Evolutionary conservation across 2,329 filamentous ascomycete genomes (phyloP).

Genomic region (Trichoderma lentiforme): DNA sequence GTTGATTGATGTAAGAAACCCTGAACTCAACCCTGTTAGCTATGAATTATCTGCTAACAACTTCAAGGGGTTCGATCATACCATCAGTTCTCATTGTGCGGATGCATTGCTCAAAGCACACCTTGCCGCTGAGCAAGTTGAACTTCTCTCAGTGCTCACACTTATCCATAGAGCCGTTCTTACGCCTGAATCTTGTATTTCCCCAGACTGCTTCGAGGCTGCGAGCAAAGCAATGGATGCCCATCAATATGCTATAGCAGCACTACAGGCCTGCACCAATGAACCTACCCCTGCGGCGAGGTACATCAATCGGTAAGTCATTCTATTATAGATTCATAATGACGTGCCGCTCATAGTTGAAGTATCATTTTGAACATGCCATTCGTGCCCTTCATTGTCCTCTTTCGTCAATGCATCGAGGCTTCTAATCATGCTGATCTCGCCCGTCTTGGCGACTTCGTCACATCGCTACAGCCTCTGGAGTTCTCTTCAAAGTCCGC

Average conservation of each 20-base stretch:
- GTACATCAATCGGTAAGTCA: neutral
- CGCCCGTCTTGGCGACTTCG: neutral
- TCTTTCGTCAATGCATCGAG: neutral
- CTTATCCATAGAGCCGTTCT: neutral
- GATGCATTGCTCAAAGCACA: neutral
- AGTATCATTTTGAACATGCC: neutral
- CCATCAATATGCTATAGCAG: neutral
- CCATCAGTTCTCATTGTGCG: too few relatives aligned
- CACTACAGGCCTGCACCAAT: neutral
- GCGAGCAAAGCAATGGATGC: neutral
- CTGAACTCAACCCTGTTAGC: neutral
- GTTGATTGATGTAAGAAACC: neutral
- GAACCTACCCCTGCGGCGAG: neutral
- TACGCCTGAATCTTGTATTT: neutral
- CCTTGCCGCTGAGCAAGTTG: neutral
- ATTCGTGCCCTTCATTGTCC: neutral
- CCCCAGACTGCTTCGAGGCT: neutral
- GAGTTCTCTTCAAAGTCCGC: neutral
- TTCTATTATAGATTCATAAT: neutral
- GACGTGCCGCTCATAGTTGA: neutral
- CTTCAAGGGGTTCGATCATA: neutral
- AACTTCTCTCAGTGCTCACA: neutral
- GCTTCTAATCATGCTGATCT: neutral
- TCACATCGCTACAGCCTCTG: neutral
- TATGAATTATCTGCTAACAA: neutral